Conservation (phyloP, 768 basidiomycete genomes). For the Filobasidium floriforme region DNA sequence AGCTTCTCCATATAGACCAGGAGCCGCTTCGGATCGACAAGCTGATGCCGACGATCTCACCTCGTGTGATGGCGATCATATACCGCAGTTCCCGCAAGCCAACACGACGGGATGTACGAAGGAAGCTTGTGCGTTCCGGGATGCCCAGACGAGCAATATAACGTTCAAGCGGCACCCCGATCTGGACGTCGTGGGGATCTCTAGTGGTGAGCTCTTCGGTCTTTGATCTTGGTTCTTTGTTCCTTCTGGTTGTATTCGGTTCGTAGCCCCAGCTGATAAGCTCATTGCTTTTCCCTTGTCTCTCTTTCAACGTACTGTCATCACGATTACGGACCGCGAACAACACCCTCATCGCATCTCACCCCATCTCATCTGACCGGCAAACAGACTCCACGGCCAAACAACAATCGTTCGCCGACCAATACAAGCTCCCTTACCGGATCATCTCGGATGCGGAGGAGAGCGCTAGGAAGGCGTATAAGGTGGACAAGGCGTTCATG, state of each 20-base stretch:
- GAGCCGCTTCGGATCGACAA: neutral
- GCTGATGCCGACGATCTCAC: too few species aligned
- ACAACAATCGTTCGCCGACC: slow-evolving; percentile 66
- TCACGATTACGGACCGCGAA: too few species aligned
- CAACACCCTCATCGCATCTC: too few species aligned
- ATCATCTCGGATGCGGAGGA: slow-evolving; percentile 66
- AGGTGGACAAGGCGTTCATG: slow-evolving; percentile 60
- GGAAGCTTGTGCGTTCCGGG: slow-evolving; percentile 74
- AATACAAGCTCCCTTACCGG: slow-evolving; percentile 52
- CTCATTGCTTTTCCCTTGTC: too few species aligned
- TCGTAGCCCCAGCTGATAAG: too few species aligned
- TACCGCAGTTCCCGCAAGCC: slow-evolving; percentile 36
- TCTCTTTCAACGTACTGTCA: too few species aligned
- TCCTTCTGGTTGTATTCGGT: neutral
- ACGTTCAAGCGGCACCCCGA: slow-evolving; percentile 55
- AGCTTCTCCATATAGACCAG: neutral
- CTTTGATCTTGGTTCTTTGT: too few species aligned
- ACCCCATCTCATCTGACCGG: too few species aligned
- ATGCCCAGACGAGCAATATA: slow-evolving; percentile 59
- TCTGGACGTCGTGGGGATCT: slow-evolving; percentile 65
- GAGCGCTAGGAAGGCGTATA: slow-evolving; percentile 57
- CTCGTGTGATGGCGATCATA: too few species aligned
- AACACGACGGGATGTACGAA: slow-evolving; percentile 71
- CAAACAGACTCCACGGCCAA: slow-evolving; percentile 57
- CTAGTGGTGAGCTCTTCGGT: slow-evolving; percentile 46